Evolutionary conservation across 1,284 basidiomycete genomes (phyloP), one percentile per base, ranked within the genome.

Genomic region (Ceratobasidium sp.): DNA sequence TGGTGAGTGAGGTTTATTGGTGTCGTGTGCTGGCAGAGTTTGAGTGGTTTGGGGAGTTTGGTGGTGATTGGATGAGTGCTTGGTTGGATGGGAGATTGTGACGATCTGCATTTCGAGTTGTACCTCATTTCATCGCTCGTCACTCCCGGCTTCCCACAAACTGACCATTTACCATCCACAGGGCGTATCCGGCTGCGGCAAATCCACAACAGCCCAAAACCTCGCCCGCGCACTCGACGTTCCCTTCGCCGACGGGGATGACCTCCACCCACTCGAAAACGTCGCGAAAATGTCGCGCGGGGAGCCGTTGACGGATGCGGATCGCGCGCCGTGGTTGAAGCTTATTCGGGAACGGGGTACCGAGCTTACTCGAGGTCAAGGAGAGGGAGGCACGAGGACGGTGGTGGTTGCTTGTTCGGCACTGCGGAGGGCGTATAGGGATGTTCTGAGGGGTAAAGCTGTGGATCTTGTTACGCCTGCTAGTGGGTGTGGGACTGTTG

Each of bases 171-270:
- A n/a, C n/a, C 37, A 52, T 13, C 11, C 51, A 52, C 79, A 94
- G 93, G 93, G 93, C 49, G 92, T 94, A 1, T 91, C 89, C 0
- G 93, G 91, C 29, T 90, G 93, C 56, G 96, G 96, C n/a, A 98
- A 98, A 84, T 93, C 94, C 2, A 97, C 96, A 0, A 87, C 97
- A 9, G 96, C 93, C 0, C 79, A 82, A 2, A 89, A 90, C 2
- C 85, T 97, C 34, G 89, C 93, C 15, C 80, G 84, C 49, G 85
- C 86, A 17, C 87, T 96, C 74, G 82, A 83, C 8, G 81, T 95
- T 76, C 90, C 95, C 0, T 97, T 95, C 84, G 86, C 96, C 78
- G 97, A 98, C 81, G 97, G 94, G 51, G 97, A 98, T 83, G 91
- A 94, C 78, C 87, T 98, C 49, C 97, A 98, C 82, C 94, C 96